Percentiles rank a stretch among this genome's conserved stretches.
Evolutionary conservation across 2,329 filamentous ascomycete genomes (phyloP).

Genomic region (Talaromyces sp.): DNA sequence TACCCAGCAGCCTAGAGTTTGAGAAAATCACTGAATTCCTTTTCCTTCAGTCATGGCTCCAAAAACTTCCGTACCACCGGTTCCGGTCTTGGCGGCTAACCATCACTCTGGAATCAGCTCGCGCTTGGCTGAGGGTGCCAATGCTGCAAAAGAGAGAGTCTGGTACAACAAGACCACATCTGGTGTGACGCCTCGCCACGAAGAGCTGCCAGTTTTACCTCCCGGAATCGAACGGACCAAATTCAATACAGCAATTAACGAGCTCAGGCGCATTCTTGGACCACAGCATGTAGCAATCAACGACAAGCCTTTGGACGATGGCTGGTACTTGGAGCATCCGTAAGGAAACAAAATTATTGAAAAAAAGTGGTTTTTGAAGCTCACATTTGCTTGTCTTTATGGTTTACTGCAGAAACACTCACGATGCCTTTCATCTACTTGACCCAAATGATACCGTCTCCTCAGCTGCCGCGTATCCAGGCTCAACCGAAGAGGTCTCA

Average conservation of each 20-base stretch:
- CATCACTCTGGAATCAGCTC: conserved; percentile 3
- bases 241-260: conserved; percentile 16
- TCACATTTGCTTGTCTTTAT: neutral
- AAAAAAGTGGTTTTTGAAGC: neutral
- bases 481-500: conserved; percentile 28
- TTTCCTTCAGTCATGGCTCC: neutral
- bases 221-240: conserved; percentile 11
- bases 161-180: conserved; percentile 15
- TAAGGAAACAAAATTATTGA: conserved; percentile 12
- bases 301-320: conserved; percentile 21
- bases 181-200: neutral
- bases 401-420: conserved; percentile 26
- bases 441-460: conserved; percentile 41
- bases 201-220: conserved; percentile 14
- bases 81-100: neutral
- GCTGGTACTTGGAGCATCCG: conserved; percentile 34
- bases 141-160: conserved; percentile 14
- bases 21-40: neutral
- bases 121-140: conserved; percentile 13
- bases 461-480: conserved; percentile 41
- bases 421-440: conserved; percentile 40
- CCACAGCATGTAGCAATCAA: conserved; percentile 16
- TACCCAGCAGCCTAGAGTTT: neutral
- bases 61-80: neutral
- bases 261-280: conserved; percentile 13